Percentiles rank a stretch among this genome's conserved stretches.
Conservation (phyloP, 768 basidiomycete genomes). For the Panaeolus papilionaceus region DNA sequence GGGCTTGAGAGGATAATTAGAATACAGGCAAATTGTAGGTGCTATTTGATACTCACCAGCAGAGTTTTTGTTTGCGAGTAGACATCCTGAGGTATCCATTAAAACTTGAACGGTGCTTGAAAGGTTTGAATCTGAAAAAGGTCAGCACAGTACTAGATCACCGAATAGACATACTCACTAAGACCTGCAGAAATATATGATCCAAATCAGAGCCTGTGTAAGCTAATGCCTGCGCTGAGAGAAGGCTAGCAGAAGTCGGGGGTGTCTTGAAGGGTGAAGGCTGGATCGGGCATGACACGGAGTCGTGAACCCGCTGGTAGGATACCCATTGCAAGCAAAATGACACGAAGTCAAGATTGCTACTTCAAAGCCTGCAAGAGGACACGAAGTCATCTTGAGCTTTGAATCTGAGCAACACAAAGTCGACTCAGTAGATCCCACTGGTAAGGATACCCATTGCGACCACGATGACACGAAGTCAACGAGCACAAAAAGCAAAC, state of each 20-base stretch:
- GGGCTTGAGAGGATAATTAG: too few relatives aligned
- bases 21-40: too few relatives aligned
- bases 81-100: background rate
- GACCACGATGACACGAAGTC: background rate
- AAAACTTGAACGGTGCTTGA: background rate
- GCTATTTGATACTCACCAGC: background rate
- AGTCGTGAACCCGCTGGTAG: background rate
- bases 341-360: background rate
- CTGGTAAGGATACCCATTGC: background rate
- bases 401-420: background rate
- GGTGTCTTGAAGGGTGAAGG: too few relatives aligned
- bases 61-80: background rate
- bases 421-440: background rate
- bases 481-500: too few relatives aligned
- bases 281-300: background rate
- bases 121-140: background rate
- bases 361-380: background rate
- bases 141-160: too few relatives aligned
- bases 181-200: too few relatives aligned
- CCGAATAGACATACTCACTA: too few relatives aligned
- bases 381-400: background rate
- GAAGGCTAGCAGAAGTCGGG: too few relatives aligned
- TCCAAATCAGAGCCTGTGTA: background rate
- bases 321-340: too few relatives aligned
- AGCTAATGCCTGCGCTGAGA: too few relatives aligned